Evolutionary conservation across 2,329 filamentous ascomycete species (phyloP), one percentile per base, ranked within the genome.

Genomic region (Neofusicoccum kwambonambiense): DNA sequence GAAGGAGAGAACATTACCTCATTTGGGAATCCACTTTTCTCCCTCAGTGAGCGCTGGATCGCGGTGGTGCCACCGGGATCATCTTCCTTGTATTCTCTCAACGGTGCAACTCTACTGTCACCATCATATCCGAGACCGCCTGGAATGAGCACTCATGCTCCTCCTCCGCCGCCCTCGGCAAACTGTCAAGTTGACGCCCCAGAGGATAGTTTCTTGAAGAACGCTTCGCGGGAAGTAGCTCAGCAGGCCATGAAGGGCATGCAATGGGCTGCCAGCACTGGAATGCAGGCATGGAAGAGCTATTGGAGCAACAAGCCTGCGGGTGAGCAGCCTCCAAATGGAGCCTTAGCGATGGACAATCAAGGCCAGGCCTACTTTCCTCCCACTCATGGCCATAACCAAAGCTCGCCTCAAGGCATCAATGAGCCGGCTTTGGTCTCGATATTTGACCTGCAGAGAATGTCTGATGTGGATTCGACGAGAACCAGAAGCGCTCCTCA

Each of bases 241-340:
- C 91, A 94, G 72, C 90, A 92, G 71, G 80, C 92, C 47, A 90
- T 93, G 49, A 87, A 90, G 65, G 87, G 89, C 19, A 90, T 88
- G 31, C 89, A 86, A 69, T 93, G 90, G 88, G 86, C 92, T 64
- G 88, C 90, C 2, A 90, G 93, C 72, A 90, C 93, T 73, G 87
- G 91, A 22, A 83, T 88, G 72, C 89, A 92, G 73, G 89, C 89
- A 9, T 92, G 90, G 85, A 92, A 92, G 72, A 89, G 85, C 71
- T 94, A 95, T 78, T 93, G 90, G 86, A 47, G 54, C 54, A 92
- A 90, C 66, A 78, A 77, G 65, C 54, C 63, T 1, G 37, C 37
- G 11, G 22, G 27, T 5, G 51, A 65, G 34, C 37, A 65, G 15
- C 71, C 72, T 51, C 41, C 68, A 0, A 70, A 71, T 47, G 69